These are phyloP conservation scores for Mortierella antarctica DNA, from an alignment of 192 early-diverging fungal species.

Conservation along the genomic window DNA sequence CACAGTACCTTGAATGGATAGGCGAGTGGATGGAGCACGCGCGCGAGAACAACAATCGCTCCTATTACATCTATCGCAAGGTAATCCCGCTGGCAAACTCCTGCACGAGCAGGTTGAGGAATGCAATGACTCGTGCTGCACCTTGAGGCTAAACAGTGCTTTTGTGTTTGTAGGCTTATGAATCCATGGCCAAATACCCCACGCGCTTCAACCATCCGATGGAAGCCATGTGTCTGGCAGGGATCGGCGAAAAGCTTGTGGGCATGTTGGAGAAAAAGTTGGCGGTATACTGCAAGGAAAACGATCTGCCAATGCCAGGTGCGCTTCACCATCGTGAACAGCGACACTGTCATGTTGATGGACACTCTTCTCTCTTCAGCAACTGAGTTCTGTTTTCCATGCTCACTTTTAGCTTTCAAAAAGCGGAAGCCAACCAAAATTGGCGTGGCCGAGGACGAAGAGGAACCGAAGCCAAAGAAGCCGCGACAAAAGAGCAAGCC, in stretches of 20 bases:
- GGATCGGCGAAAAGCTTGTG: slow-evolving; percentile 71
- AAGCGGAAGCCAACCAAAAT: neutral
- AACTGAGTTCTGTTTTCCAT: neutral
- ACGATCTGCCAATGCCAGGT: slow-evolving; percentile 56
- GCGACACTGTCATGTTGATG: slow-evolving; percentile 8
- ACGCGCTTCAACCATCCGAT: slow-evolving; percentile 65
- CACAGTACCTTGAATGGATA: slow-evolving; percentile 73
- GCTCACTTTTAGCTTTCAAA: neutral
- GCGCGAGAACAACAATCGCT: slow-evolving; percentile 55
- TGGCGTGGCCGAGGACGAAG: neutral
- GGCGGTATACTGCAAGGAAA: slow-evolving; percentile 64
- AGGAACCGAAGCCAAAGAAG: slow-evolving; percentile 23
- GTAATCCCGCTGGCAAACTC: slow-evolving; percentile 14
- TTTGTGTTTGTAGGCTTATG: slow-evolving; percentile 58
- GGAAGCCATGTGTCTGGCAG: slow-evolving; percentile 68
- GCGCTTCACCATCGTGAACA: neutral
- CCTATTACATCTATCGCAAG: slow-evolving; percentile 70
- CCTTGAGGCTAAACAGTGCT: neutral
- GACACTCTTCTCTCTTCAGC: neutral
- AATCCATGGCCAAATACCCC: slow-evolving; percentile 72
- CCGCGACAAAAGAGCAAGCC: slow-evolving; percentile 23
- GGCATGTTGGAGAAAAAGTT: slow-evolving; percentile 65
- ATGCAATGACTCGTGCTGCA: neutral
- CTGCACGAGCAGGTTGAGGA: neutral
- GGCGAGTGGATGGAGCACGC: slow-evolving; percentile 75